Percentiles rank a stretch among this genome's conserved stretches.
Evolutionary conservation across 352 stramenopile genomes (phyloP).

Genomic region (Pythium biforme): DNA sequence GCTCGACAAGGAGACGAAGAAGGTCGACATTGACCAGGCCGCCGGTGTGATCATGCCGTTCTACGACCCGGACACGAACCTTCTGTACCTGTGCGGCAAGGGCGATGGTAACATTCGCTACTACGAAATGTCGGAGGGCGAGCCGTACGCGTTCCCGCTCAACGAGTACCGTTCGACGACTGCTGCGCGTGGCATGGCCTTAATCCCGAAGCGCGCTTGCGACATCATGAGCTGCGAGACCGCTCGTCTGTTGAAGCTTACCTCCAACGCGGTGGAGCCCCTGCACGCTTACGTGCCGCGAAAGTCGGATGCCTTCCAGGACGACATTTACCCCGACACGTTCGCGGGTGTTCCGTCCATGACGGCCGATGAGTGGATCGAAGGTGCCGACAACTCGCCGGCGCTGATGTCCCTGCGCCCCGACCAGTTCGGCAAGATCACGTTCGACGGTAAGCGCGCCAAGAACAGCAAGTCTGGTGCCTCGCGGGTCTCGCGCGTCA

Average conservation of each 20-base stretch:
- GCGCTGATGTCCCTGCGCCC: conserved; percentile 94
- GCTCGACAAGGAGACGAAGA: conserved; percentile 91
- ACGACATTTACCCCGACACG: conserved; percentile 98
- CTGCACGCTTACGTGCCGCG: conserved; percentile 96
- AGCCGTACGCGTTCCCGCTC: conserved; percentile 91
- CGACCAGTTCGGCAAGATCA: conserved; percentile 81
- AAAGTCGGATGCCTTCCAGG: conserved; percentile 99
- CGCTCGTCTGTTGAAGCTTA: conserved; percentile 93
- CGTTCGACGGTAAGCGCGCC: conserved; percentile 79
- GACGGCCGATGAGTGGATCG: conserved; percentile 95
- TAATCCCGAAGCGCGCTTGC: conserved; percentile 98
- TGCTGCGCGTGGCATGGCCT: conserved; percentile 96
- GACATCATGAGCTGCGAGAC: conserved; percentile 99
- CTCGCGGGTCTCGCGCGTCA: conserved; percentile 29
- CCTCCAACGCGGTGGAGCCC: conserved; percentile 96
- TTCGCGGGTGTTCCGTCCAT: conserved; percentile 94
- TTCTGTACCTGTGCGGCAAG: conserved; percentile 98
- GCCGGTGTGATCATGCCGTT: conserved; percentile 99
- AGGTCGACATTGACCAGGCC: conserved; percentile 97
- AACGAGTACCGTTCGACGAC: conserved; percentile 96
- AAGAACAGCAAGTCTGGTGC: conserved; percentile 28
- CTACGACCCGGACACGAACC: conserved; percentile 97
- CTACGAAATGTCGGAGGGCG: conserved; percentile 97
- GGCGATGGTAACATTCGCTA: conserved; percentile 99
- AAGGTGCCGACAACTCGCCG: conserved; percentile 92